These are phyloP conservation scores for Annona squamosa DNA, from an alignment of 164 flowering plant species.

Conservation along the genomic window DNA sequence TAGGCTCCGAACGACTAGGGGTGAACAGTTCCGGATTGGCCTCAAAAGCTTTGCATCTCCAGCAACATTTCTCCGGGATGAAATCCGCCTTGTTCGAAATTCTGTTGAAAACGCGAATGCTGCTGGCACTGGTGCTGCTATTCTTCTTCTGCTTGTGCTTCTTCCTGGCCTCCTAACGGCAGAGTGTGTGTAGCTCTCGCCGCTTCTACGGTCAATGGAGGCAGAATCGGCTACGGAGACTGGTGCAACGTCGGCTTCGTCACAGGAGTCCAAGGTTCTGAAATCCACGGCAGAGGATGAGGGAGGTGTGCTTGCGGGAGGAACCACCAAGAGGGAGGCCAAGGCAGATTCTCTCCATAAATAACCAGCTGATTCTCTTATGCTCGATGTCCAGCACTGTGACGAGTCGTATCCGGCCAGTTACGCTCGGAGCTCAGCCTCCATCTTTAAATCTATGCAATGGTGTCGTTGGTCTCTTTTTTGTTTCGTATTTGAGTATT, in stretches of 20 bases:
- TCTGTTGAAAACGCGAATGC: neutral
- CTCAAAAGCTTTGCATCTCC: conserved; percentile 13
- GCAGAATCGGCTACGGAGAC: neutral
- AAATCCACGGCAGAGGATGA: neutral
- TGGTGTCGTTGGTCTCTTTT: too few relatives aligned
- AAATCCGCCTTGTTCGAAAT: neutral
- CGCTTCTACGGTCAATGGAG: conserved; percentile 18
- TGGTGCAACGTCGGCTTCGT: neutral
- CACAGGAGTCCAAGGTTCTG: neutral
- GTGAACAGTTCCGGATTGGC: neutral
- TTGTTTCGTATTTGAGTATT: too few relatives aligned
- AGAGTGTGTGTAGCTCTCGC: conserved; percentile 38
- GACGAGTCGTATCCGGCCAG: too few relatives aligned
- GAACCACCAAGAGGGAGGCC: conserved; percentile 43
- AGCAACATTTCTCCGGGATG: conserved; percentile 1
- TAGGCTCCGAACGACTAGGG: too few relatives aligned
- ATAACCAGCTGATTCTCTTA: too few relatives aligned
- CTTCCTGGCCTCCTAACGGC: conserved; percentile 35
- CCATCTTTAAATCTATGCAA: too few relatives aligned
- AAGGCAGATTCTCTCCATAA: conserved; percentile 32
- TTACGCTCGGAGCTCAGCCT: too few relatives aligned
- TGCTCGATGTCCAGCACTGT: too few relatives aligned
- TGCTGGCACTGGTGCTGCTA: neutral
- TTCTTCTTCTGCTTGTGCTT: conserved; percentile 19
- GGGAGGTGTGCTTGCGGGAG: conserved; percentile 11